Conservation (phyloP, 768 basidiomycete species). For the Candolleomyces aberdarensis region DNA sequence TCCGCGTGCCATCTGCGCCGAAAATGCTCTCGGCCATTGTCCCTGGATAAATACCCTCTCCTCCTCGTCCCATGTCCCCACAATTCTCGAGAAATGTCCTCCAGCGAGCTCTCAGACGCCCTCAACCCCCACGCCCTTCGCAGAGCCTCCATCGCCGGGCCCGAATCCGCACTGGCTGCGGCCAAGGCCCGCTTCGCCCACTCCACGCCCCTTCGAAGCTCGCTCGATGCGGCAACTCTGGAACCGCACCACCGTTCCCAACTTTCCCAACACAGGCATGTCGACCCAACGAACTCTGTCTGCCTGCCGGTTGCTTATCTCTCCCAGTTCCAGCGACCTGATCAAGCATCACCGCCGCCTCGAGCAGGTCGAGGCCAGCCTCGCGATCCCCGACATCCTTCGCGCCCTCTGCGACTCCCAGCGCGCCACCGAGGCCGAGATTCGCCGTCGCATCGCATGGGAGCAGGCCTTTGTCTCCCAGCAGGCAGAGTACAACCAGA, state of each 20-base stretch:
- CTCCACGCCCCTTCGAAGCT: conserved; percentile 58
- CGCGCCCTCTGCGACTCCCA: conserved; percentile 55
- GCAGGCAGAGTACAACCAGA: conserved; percentile 8
- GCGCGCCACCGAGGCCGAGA: conserved; percentile 46
- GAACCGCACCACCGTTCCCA: conserved; percentile 28
- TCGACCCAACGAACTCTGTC: conserved; percentile 22
- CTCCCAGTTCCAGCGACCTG: not conserved
- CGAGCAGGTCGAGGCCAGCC: not conserved
- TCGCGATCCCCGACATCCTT: conserved; percentile 20
- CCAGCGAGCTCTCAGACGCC: conserved; percentile 76
- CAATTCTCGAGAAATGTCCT: conserved; percentile 39
- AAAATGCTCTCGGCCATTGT: not conserved
- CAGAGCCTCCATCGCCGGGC: conserved; percentile 9
- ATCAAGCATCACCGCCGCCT: not conserved
- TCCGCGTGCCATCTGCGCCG: conserved; percentile 17
- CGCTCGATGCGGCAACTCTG: conserved; percentile 59
- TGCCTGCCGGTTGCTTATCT: not conserved
- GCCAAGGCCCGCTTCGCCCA: conserved; percentile 35
- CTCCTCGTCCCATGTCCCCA: conserved; percentile 13
- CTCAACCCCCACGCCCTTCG: conserved; percentile 59
- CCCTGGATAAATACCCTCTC: not conserved
- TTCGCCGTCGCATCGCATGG: conserved; percentile 59
- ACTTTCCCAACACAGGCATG: not conserved
- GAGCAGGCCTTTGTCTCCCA: conserved; percentile 61
- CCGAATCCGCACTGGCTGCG: conserved; percentile 14